Evolutionary conservation across 2,329 filamentous ascomycete species (phyloP), one percentile per base, ranked within the genome.

Genomic region (Macrophomina tecta): DNA sequence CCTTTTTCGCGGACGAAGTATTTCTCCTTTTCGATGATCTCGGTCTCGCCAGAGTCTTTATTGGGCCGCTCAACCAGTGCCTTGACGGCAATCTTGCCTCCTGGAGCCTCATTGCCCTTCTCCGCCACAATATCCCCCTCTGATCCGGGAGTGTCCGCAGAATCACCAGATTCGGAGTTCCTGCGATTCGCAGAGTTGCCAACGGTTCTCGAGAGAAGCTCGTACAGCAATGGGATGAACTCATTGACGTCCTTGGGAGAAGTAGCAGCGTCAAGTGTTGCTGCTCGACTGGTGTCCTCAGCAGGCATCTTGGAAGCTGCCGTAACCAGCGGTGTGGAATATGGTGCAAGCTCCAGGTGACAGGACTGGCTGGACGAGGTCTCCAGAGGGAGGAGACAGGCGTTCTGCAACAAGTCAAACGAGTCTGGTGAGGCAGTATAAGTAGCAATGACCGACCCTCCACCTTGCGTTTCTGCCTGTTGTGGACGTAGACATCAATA

Each of bases 11-110:
- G 36, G 14, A 16, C 38, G 30, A 49, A 48, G 58, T 66, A 68
- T 28, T 69, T 66, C 18, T 69, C 64, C 62, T 65, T 66, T 40
- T 69, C 69, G 55, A 69, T 66, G 18, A 61, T 45, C 23, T 69
- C 65, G 12, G 23, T 34, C 45, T 65, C 55, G 42, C 62, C 32
- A 53, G 48, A 28, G 16, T 51, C 52, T 8, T 67, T 69, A 49
- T 69, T 65, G 12, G 52, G 56, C 4, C 64, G 55, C 30, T 66
- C 63, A 12, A 67, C 64, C 5, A 69, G 40, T 5, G 48, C 55
- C 28, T 69, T 69, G 64, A 68, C 63, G 23, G 66, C 51, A 46
- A 53, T 30, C 3, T 51, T 46, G 51, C 53, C 66, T n/a, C 66
- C 66, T 18, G 42, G 56, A 14, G 4, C 8, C 5, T 42, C 16